Base-by-base conservation (phyloP, 192 early-diverging fungal species). In the Linderina pennispora region DNA sequence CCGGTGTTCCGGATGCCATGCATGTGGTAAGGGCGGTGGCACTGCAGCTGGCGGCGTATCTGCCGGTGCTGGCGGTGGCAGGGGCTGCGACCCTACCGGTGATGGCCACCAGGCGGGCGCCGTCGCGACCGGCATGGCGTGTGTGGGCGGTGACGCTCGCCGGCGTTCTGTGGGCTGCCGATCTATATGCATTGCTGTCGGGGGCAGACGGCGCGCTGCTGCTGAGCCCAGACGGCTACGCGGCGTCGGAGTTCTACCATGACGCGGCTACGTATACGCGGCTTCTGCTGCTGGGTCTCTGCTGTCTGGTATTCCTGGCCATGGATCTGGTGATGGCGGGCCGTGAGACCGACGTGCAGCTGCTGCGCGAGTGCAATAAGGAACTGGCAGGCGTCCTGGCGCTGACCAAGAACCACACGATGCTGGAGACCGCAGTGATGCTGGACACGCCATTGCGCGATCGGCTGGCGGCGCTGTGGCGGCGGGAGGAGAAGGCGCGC, bases 321-420 rank as follows among this genome's bases (percentile, higher is more conserved):
- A 58, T 70, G 51, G 66, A 70, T 47, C 58, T 48, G 21, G 14
- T 54, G 42, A 70, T 44, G 13, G 62, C 59, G 43, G 41, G 59
- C n/a, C 50, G 60, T 11, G 55, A 70, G 24, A 70, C 66, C 8
- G 66, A 70, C 22, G 35, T 70, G 13, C 66, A 70, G 51, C 34
- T 70, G 20, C 55, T 70, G 4, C 53, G 58, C 40, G 32, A 42
- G 11, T 53, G 58, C 39, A 46, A 62, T 17, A 36, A 19, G 17
- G 51, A 53, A 33, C 55, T 57, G 23, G 34, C 42, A 9, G 36
- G 40, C 4, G 14, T 40, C 32, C 43, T 70, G 17, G 36, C 37
- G 15, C 13, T 26, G 17, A 23, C 59, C 9, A 70, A 70, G 36
- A 62, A 70, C 35, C 55, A 50, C 26, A 62, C 59, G 0, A 37